Base-by-base conservation (phyloP, 805 yeast species). In the Zygotorulaspora florentina region DNA sequence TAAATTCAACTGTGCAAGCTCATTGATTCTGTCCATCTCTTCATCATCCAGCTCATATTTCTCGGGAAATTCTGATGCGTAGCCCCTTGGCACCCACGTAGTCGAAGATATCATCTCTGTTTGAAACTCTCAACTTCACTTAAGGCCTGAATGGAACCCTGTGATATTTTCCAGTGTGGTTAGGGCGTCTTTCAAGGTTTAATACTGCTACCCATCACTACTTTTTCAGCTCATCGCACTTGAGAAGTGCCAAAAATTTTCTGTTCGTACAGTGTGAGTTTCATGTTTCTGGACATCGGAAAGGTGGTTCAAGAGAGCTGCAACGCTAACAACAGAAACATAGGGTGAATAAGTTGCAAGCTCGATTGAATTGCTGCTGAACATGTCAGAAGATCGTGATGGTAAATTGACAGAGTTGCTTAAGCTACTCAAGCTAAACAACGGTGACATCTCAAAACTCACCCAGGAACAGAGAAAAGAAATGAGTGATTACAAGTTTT, bases 61-160 rank as follows among this genome's bases (percentile, higher is more conserved):
- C 58, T 81, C 87, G 5, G 99, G 98, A 62, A 83, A 87, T 66
- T 90, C 97, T 31, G 95, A 79, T 25, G 99, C 95, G 66, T 76
- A 85, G 4, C 99, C 99, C 59, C 96, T 80, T 40, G 98, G 97
- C 18, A 91, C 96, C 98, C 99, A 93, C 42, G 83, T 72, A 40
- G 93, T 82, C 23, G 97, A 85, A 33, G 99, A 88, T 53, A 91
- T 84, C 96, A 90, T 28, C 34, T 31, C 36, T 15, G 20, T 8
- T 26, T 10, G 33, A 23, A 17, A 12, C 33, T 12, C 6, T 4
- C 8, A 12, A 8, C 12, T 34, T 18, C 5, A 18, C 37, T n/a
- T 4, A 16, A 9, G n/a, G n/a, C 25, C 25, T 5, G 25, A 20
- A 20, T 5, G 25, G 25, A 20, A 20, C 25, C 25, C 7, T 20